A percentile compares a stretch with the other conserved stretches of the same genome.
These are phyloP conservation scores for Metschnikowia amazonensis DNA, from an alignment of 805 yeast species.

Conservation along the genomic window DNA sequence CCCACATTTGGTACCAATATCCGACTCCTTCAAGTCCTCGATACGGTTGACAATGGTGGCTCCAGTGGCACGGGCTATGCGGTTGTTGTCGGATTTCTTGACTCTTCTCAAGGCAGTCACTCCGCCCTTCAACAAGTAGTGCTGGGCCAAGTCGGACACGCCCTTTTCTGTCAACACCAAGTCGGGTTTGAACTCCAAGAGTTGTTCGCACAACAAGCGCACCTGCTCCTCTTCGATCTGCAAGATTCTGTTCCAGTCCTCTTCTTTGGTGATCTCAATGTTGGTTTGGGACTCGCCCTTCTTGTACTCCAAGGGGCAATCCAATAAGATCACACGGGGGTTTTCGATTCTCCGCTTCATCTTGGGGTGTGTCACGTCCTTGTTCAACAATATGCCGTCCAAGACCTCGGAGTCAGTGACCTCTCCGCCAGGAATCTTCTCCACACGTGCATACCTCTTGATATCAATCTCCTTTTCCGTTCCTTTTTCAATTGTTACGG, in stretches of 20 bases:
- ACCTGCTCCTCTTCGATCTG: conserved; percentile 99
- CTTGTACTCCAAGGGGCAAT: conserved; percentile 96
- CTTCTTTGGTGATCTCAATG: conserved; percentile 93
- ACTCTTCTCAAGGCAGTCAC: conserved; percentile 91
- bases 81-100: conserved; percentile 90
- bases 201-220: conserved; percentile 76
- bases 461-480: conserved; percentile 81
- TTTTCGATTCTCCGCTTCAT: conserved; percentile 88
- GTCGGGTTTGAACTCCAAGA: conserved; percentile 83
- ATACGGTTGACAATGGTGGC: conserved; percentile 95
- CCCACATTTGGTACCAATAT: conserved; percentile 87
- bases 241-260: conserved; percentile 91
- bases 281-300: conserved; percentile 99
- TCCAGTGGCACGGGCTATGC: conserved; percentile 96
- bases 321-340: conserved; percentile 85
- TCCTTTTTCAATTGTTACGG: conserved; percentile 61
- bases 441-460: conserved; percentile 89
- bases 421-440: conserved; percentile 98
- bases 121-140: conserved; percentile 88
- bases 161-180: conserved; percentile 97
- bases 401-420: conserved; percentile 83
- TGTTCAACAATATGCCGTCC: conserved; percentile 89
- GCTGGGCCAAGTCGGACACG: conserved; percentile 96
- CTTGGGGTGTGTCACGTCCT: conserved; percentile 98
- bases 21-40: conserved; percentile 89